phyloP scores from a whole-genome alignment of 768 basidiomycete species.

The Favolaschia claudopus region DNA sequence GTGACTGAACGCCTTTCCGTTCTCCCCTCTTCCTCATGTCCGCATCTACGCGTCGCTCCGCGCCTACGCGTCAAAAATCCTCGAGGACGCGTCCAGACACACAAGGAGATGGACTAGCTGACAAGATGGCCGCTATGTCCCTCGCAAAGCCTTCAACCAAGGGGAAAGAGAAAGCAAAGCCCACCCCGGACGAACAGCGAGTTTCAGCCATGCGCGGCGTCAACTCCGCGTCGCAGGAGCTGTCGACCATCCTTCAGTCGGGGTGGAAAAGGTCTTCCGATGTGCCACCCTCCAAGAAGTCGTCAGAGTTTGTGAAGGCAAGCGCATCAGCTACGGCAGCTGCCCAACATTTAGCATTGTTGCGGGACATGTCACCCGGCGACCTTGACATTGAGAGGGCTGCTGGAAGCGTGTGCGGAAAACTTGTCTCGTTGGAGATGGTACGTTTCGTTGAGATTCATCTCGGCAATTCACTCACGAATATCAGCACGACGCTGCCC shows the following conservation, averaged over 20 bases:
- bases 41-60: constrained; percentile 25
- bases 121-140: constrained; percentile 14
- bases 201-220: constrained; percentile 66
- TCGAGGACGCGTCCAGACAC: constrained; percentile 18
- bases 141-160: constrained; percentile 20
- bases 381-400: constrained; percentile 78
- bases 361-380: constrained; percentile 54
- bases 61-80: constrained; percentile 15
- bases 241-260: constrained; percentile 59
- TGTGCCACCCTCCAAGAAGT: constrained; percentile 31
- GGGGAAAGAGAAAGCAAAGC: constrained; percentile 17
- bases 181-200: constrained; percentile 45
- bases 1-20: background rate
- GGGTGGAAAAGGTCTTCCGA: constrained; percentile 63
- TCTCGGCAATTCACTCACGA: constrained; percentile 1
- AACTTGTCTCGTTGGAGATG: constrained; percentile 73
- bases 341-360: constrained; percentile 48
- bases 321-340: constrained; percentile 48
- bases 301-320: constrained; percentile 38
- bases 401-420: constrained; percentile 70
- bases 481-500: constrained; percentile 61
- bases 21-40: background rate
- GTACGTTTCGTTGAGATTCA: constrained; percentile 51
- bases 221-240: constrained; percentile 65
- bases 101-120: constrained; percentile 12